Evolutionary conservation across 208 protist species (phyloP).

Genomic region (Acanthamoeba culbertsoni): DNA sequence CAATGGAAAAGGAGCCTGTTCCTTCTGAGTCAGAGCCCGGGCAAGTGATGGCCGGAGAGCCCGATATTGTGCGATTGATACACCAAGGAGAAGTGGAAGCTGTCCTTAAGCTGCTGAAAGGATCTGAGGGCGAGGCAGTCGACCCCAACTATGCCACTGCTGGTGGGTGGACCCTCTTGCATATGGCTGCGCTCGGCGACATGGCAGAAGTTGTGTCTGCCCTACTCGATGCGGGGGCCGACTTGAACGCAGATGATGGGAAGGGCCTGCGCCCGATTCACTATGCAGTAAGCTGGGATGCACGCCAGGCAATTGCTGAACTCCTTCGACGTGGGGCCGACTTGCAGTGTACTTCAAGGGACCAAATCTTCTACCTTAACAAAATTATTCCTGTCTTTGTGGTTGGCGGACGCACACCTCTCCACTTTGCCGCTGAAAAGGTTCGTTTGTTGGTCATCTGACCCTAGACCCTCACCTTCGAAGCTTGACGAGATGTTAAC

Average conservation of each 20-base stretch:
- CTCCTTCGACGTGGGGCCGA: background rate
- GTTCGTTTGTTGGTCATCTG: background rate
- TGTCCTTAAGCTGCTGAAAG: background rate
- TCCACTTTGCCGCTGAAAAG: conserved; percentile 24
- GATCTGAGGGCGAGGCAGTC: background rate
- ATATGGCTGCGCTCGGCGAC: conserved; percentile 24
- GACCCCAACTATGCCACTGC: conserved; percentile 1
- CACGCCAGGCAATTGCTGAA: background rate
- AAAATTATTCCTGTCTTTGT: conserved; percentile 52
- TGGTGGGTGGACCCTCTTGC: conserved; percentile 19
- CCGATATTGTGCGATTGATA: background rate
- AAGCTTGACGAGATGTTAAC: background rate
- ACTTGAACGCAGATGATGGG: background rate
- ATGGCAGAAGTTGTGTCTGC: background rate
- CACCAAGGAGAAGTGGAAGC: background rate
- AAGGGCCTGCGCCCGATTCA: background rate
- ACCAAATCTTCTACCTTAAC: conserved; percentile 47
- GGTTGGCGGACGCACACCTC: background rate
- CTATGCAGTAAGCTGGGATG: conserved; percentile 36
- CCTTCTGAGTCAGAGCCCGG: too few relatives aligned
- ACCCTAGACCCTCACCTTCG: too few relatives aligned
- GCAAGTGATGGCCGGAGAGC: background rate
- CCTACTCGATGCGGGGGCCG: background rate
- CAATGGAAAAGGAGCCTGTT: too few relatives aligned
- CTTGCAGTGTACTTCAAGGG: background rate